A percentile compares a stretch with the other conserved stretches of the same genome.
These are phyloP conservation scores for Komagataella pastoris DNA, from an alignment of 805 yeast species.

Conservation along the genomic window DNA sequence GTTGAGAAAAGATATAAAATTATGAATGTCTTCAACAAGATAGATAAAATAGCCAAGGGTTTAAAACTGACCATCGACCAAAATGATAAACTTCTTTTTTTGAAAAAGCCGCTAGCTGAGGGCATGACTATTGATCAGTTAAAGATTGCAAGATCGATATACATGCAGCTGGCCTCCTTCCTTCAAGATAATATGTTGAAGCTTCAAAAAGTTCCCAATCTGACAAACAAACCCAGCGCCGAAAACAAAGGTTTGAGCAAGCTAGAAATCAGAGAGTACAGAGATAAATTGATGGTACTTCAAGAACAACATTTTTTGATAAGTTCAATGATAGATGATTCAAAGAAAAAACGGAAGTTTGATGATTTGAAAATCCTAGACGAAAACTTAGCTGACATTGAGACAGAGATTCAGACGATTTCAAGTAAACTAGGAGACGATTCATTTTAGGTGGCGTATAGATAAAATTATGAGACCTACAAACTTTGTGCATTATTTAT, in stretches of 20 bases:
- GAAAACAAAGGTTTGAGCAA: slow-evolving; percentile 24
- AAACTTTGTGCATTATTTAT: background rate
- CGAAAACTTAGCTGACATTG: slow-evolving; percentile 44
- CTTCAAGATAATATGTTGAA: slow-evolving; percentile 57
- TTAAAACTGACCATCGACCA: slow-evolving; percentile 16
- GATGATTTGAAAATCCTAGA: slow-evolving; percentile 60
- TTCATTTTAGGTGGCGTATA: slow-evolving; percentile 9
- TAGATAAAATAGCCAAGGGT: slow-evolving; percentile 35
- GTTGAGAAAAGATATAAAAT: slow-evolving; percentile 30
- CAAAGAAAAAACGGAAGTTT: slow-evolving; percentile 55
- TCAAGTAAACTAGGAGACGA: slow-evolving; percentile 45
- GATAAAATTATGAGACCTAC: background rate
- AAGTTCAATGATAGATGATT: slow-evolving; percentile 44
- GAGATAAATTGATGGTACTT: slow-evolving; percentile 76
- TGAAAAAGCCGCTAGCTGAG: slow-evolving; percentile 8
- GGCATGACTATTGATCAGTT: slow-evolving; percentile 22
- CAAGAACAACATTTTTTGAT: slow-evolving; percentile 75
- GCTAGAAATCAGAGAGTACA: slow-evolving; percentile 37
- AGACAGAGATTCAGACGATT: slow-evolving; percentile 29
- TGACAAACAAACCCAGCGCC: slow-evolving; percentile 17
- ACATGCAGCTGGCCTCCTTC: slow-evolving; percentile 40
- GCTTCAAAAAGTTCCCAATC: slow-evolving; percentile 44
- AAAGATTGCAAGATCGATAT: slow-evolving; percentile 38
- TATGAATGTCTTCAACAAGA: slow-evolving; percentile 33
- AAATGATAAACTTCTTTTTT: slow-evolving; percentile 4